Conservation (phyloP, 306 rosid genomes). For the Herpetospermum pedunculosum region DNA sequence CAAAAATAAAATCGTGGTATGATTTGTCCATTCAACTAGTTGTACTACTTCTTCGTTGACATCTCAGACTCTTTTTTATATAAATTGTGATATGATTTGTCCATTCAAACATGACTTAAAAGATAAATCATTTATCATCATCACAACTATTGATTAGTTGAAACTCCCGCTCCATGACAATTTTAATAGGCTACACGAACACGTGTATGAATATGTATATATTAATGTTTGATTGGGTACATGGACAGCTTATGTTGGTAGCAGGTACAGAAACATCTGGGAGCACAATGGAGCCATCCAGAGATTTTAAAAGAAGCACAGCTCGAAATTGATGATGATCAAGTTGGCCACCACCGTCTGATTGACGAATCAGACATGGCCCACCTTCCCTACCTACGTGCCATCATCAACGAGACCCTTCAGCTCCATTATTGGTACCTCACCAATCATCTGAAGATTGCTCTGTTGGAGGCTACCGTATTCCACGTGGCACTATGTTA, state of each 20-base stretch:
- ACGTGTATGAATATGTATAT: too few species aligned
- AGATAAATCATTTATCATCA: too few species aligned
- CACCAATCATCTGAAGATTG: slow-evolving; percentile 29
- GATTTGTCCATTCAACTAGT: too few species aligned
- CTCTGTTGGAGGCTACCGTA: slow-evolving; percentile 12
- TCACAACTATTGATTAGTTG: too few species aligned
- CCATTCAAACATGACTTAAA: too few species aligned
- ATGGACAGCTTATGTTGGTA: not conserved
- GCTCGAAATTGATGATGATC: slow-evolving; percentile 12
- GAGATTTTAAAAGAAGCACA: slow-evolving; percentile 8
- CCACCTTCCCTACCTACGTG: slow-evolving; percentile 18
- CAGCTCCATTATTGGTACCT: slow-evolving; percentile 16
- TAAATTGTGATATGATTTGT: too few species aligned
- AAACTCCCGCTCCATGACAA: too few species aligned
- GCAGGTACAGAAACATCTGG: slow-evolving; percentile 28
- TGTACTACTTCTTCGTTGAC: too few species aligned
- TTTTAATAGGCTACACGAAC: too few species aligned
- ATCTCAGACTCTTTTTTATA: too few species aligned
- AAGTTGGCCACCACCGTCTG: slow-evolving; percentile 8
- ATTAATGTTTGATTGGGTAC: too few species aligned
- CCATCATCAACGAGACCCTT: slow-evolving; percentile 27
- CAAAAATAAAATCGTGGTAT: too few species aligned
- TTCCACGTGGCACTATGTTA: slow-evolving; percentile 29
- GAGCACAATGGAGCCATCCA: slow-evolving; percentile 25
- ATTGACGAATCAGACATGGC: slow-evolving; percentile 24